Base-by-base conservation (phyloP, 768 basidiomycete genomes). In the Termitomyces sp. region DNA sequence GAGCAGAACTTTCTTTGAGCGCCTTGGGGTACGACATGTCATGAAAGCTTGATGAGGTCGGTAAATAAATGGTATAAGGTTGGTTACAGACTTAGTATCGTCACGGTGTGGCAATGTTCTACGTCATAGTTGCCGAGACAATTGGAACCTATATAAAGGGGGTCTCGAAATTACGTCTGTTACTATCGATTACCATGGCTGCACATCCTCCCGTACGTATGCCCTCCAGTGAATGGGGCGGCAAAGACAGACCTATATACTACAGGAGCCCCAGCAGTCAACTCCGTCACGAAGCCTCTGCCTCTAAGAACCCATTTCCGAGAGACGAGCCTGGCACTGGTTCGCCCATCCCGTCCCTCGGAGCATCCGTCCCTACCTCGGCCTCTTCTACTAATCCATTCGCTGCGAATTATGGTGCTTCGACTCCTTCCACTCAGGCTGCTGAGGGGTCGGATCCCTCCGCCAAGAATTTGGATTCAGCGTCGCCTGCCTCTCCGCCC, bases 1-100 rank as follows among this genome's bases (percentile, higher is more conserved):
- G n/a, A n/a, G n/a, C n/a, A n/a, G 12, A 9, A 38, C 83, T 81
- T 82, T 84, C 81, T 83, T 85, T 83, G 85, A 83, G 82, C 85
- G 84, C 84, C 85, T 86, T 85, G 28, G 28, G 28, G 2, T 4
- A 4, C 4, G 28, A 28, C 28, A 28, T 28, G 28, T 2, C 28
- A 28, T 28, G 28, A 28, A 28, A 28, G 28, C 28, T 28, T 28
- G 28, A 28, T 28, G 28, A 28, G 28, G 4, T 4, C 28, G 28
- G 28, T 28, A 28, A 4, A 4, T 28, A 28, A 28, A 28, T 28
- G 28, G 28, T 28, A 28, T 28, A n/a, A n/a, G n/a, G n/a, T n/a
- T n/a, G n/a, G n/a, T n/a, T n/a, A n/a, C n/a, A n/a, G n/a, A n/a
- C n/a, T n/a, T n/a, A n/a, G n/a, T n/a, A n/a, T n/a, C n/a, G n/a